Conservation (phyloP, 148 eudicot genomes). For the Vaccinium darrowii region DNA sequence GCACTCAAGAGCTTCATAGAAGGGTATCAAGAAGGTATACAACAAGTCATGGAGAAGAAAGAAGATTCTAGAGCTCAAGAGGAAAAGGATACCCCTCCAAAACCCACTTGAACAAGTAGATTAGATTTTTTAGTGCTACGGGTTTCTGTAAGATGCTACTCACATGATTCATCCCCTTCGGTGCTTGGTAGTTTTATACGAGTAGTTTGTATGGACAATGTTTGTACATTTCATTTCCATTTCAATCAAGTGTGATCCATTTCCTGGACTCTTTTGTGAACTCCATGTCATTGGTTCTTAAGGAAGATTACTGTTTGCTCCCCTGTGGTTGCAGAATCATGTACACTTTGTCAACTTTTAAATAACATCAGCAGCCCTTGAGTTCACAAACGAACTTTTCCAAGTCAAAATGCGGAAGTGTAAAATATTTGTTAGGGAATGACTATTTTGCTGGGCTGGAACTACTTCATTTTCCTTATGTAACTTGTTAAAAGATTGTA, state of each 20-base stretch:
- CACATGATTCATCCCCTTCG: neutral
- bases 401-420: neutral
- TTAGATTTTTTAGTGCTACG: neutral
- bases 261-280: neutral
- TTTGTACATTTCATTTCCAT: neutral
- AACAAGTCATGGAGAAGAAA: slow-evolving; percentile 69
- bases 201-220: neutral
- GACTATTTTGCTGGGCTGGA: neutral
- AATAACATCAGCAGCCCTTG: neutral
- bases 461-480: neutral
- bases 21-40: slow-evolving; percentile 92
- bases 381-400: neutral
- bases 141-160: neutral
- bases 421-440: neutral
- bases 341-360: neutral
- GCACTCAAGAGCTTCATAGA: slow-evolving; percentile 77
- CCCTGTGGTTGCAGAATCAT: neutral
- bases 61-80: slow-evolving; percentile 42
- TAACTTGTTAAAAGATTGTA: neutral
- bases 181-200: neutral
- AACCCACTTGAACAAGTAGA: slow-evolving; percentile 20
- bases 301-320: neutral
- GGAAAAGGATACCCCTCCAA: slow-evolving; percentile 38
- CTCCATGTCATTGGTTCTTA: neutral
- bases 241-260: neutral